Evolutionary conservation across 1,284 basidiomycete genomes (phyloP), one percentile per base, ranked within the genome.

Genomic region (Agaricales sp.): DNA sequence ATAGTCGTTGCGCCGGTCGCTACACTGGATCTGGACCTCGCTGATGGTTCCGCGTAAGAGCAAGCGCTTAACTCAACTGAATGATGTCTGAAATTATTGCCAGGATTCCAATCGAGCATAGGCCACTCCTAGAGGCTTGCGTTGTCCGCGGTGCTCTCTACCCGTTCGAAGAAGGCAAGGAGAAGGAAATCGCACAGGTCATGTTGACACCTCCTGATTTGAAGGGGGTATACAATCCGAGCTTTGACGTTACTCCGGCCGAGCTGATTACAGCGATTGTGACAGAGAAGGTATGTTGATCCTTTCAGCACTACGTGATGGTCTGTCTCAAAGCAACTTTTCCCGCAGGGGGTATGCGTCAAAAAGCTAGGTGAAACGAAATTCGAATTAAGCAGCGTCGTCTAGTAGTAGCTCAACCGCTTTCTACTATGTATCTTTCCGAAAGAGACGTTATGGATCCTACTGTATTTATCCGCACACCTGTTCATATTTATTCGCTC

Each of bases 201-300:
- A 80, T 86, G 74, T 75, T 88, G 49, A 88, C 87, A 0, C 83
- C 87, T 0, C 68, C 74, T 35, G 78, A 74, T 2, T 66, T 87
- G 53, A 63, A 74, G 50, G 78, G 72, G 49, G 78, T 93, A 6
- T 92, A 93, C 65, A 96, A 95, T 64, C 92, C 92, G 2, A 88
- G 86, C 53, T 96, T 95, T 63, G 92, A 95, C 61, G 91, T 96
- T 14, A 95, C 92, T 0, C 92, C 92, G 1, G 88, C 91, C 1
- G 83, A 88, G 54, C 65, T 82, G 44, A 87, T 87, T 51, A 80
- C 77, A 8, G 87, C 87, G n/a, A 87, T 93, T 47, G 89, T 92
- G 3, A 92, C 90, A 2, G 90, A 93, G 68, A 92, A 85, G 59
- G 30, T 35, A n/a, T n/a, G 30, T n/a, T 35, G n/a, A n/a, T n/a